phyloP scores from a whole-genome alignment of 2,329 filamentous ascomycete genomes.

The Elsinoe fawcettii region DNA sequence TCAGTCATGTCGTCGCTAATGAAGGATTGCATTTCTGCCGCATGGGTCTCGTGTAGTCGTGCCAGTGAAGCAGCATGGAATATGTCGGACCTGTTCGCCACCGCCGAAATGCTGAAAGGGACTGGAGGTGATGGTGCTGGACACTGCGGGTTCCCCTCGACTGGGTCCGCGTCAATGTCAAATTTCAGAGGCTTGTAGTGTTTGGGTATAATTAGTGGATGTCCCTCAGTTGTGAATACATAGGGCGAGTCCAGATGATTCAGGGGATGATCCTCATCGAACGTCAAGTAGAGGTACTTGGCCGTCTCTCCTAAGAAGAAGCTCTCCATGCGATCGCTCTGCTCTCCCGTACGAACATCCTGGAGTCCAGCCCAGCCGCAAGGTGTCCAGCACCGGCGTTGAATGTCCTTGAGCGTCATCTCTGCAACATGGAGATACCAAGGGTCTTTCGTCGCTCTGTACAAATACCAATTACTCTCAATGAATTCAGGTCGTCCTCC shows the following conservation, averaged over 20 bases:
- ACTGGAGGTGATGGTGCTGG: slow-evolving; percentile 52
- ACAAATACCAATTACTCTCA: slow-evolving; percentile 94
- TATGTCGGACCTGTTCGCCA: slow-evolving; percentile 69
- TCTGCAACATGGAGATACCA: slow-evolving; percentile 96
- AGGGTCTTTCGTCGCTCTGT: slow-evolving; percentile 82
- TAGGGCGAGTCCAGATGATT: slow-evolving; percentile 80
- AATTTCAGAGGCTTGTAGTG: neutral
- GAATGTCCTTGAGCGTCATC: slow-evolving; percentile 87
- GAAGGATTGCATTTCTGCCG: slow-evolving; percentile 35
- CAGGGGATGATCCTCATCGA: slow-evolving; percentile 75
- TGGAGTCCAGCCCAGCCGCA: slow-evolving; percentile 87
- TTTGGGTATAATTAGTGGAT: slow-evolving; percentile 75
- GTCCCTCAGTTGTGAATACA: slow-evolving; percentile 94
- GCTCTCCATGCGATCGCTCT: slow-evolving; percentile 94
- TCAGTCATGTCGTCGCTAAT: slow-evolving; percentile 13
- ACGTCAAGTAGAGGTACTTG: slow-evolving; percentile 91
- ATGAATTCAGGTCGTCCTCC: slow-evolving; percentile 92
- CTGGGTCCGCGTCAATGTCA: slow-evolving; percentile 8
- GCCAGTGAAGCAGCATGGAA: slow-evolving; percentile 86
- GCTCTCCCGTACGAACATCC: slow-evolving; percentile 59
- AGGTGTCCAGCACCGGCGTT: slow-evolving; percentile 75
- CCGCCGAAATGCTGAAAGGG: slow-evolving; percentile 68
- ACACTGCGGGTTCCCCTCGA: slow-evolving; percentile 40
- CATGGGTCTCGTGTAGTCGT: slow-evolving; percentile 61
- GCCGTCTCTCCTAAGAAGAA: slow-evolving; percentile 96